Evolutionary conservation across 345 rosid genomes (phyloP).

Genomic region (Eucalyptus cloeziana): DNA sequence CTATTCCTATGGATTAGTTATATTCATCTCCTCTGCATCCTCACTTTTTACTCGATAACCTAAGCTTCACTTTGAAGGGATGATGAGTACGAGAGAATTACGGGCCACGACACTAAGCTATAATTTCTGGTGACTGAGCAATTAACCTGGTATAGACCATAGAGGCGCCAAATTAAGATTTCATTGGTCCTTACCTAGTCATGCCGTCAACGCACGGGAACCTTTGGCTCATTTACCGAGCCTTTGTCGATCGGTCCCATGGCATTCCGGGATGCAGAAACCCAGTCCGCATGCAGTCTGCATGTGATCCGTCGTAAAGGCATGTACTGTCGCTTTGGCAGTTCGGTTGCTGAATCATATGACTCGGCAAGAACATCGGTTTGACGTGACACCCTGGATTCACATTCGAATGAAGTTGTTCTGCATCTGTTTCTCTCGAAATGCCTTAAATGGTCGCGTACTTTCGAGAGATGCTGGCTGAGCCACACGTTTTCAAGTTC

Average conservation of each 20-base stretch:
- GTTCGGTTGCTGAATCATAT: background rate
- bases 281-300: background rate
- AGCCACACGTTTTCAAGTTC: background rate
- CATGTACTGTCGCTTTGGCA: background rate
- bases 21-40: no score
- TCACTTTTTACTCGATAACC: accelerated
- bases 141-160: no score
- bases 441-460: background rate
- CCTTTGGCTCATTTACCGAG: background rate
- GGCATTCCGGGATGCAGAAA: background rate
- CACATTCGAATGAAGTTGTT: background rate
- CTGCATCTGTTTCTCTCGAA: background rate
- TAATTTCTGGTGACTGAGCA: no score
- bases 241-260: background rate
- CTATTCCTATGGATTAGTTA: no score
- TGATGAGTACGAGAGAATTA: no score
- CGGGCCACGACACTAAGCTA: no score
- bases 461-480: background rate
- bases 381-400: background rate
- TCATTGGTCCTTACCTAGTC: background rate
- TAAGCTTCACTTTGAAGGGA: no score
- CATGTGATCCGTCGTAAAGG: background rate
- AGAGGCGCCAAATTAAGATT: background rate
- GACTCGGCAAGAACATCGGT: background rate
- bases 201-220: background rate